Percentiles rank a stretch among this genome's conserved stretches.
Evolutionary conservation across 2,329 filamentous ascomycete species (phyloP).

Genomic region (Dactylella cylindrospora): DNA sequence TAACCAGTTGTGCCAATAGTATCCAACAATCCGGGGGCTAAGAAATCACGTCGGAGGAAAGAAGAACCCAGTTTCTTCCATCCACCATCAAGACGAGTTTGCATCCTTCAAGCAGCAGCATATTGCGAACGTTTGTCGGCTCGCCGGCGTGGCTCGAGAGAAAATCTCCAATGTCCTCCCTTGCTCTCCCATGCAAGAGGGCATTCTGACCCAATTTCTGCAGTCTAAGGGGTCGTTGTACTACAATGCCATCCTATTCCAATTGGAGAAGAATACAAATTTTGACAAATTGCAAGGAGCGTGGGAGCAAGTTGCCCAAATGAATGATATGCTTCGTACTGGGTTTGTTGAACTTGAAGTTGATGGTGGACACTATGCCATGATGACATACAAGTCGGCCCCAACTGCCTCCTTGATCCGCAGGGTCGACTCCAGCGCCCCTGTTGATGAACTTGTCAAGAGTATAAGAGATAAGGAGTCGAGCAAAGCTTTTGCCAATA

Average conservation of each 20-base stretch:
- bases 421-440: constrained; percentile 12
- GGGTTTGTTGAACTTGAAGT: constrained; percentile 69
- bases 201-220: constrained; percentile 74
- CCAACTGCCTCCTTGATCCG: constrained; percentile 12
- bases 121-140: constrained; percentile 49
- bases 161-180: constrained; percentile 66
- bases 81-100: constrained; percentile 19
- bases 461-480: constrained; percentile 49
- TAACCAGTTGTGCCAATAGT: too few relatives aligned
- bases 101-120: constrained; percentile 36
- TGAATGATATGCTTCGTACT: constrained; percentile 73
- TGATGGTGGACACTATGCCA: constrained; percentile 66
- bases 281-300: constrained; percentile 57
- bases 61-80: constrained; percentile 25
- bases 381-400: constrained; percentile 63
- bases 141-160: constrained; percentile 49
- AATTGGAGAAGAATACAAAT: constrained; percentile 54
- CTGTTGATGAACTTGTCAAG: constrained; percentile 46
- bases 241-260: constrained; percentile 69
- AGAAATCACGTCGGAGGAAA: constrained; percentile 20
- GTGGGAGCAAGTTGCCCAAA: constrained; percentile 61
- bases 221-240: constrained; percentile 69
- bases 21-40: constrained; percentile 30
- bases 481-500: constrained; percentile 55
- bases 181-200: constrained; percentile 76